phyloP scores from a whole-genome alignment of 2,329 filamentous ascomycete genomes.

The Myotisia sp. region DNA sequence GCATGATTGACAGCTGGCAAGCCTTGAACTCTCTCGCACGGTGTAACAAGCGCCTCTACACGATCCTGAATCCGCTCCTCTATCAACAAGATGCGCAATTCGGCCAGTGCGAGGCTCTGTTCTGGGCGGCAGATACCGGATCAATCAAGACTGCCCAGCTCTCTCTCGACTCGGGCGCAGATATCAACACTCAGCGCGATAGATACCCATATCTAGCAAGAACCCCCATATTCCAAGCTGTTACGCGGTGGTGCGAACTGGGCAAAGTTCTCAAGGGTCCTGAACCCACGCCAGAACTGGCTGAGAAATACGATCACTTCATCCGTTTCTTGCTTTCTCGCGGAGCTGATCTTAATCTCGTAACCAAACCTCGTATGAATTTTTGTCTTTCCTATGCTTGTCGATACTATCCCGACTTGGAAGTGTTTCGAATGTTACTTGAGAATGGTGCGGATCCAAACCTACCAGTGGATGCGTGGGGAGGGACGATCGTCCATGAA shows the following conservation, averaged over 20 bases:
- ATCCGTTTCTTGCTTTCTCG: background rate
- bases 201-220: too few relatives aligned
- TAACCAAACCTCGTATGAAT: background rate
- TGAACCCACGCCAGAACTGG: background rate
- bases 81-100: background rate
- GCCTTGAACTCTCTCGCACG: constrained; percentile 1
- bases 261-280: background rate
- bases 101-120: background rate
- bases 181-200: constrained; percentile 3
- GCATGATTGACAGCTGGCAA: background rate
- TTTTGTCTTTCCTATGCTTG: background rate
- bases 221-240: background rate
- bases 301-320: background rate
- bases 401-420: background rate
- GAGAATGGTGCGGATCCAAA: constrained; percentile 2
- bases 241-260: background rate
- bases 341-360: background rate
- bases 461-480: background rate
- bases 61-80: background rate
- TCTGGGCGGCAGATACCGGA: background rate
- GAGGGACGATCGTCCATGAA: background rate
- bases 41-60: background rate
- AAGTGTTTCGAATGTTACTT: background rate
- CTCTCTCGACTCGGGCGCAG: constrained; percentile 1
- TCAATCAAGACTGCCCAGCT: background rate